Base-by-base conservation (phyloP, 306 rosid genomes). In the Cicer bijugum region DNA sequence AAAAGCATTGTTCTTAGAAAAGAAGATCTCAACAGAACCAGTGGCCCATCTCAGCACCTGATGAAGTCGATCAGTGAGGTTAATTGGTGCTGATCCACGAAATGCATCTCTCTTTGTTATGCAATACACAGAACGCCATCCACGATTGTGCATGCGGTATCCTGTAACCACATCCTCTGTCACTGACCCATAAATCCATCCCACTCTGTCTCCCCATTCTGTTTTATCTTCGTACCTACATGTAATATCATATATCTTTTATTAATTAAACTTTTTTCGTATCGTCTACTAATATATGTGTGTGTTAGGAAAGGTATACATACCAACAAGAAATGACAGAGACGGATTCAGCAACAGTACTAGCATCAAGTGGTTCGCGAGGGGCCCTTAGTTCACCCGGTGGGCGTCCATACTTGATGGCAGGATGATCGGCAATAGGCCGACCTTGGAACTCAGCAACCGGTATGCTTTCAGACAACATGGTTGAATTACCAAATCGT, bases 301-400 rank as follows among this genome's bases (percentile, higher is more conserved):
- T 33, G 19, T 59, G 2, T 33, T 59, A 1, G 19, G 11, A 42
- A 12, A 12, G 17, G 10, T 28, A 58, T 35, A 51, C 77, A 6
- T 81, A 91, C 98, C 97, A 93, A 14, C 98, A 93, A 38, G 98
- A 93, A 67, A 93, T 91, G 42, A 86, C 86, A 0, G 97, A 88
- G 17, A 93, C 97, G 0, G 96, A 85, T 79, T 93, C 97, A 2
- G 98, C 97, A 17, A 93, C 98, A 0, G 81, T 79, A 9, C 82
- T 53, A 14, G 97, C 87, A 65, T 93, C 96, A 7, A 93, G 98
- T 8, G 93, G 98, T 0, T 89, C 87, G 0, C 98, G 96, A 8
- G 98, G 97, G n/a, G 6, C 76, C 33, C 93, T 77, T 0, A 93
- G 87, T 11, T 15, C 63, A 52, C 98, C 97, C 0, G 97, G 91